Evolutionary conservation across 2,329 filamentous ascomycete species (phyloP).

Genomic region (Curvularia verruculosa): DNA sequence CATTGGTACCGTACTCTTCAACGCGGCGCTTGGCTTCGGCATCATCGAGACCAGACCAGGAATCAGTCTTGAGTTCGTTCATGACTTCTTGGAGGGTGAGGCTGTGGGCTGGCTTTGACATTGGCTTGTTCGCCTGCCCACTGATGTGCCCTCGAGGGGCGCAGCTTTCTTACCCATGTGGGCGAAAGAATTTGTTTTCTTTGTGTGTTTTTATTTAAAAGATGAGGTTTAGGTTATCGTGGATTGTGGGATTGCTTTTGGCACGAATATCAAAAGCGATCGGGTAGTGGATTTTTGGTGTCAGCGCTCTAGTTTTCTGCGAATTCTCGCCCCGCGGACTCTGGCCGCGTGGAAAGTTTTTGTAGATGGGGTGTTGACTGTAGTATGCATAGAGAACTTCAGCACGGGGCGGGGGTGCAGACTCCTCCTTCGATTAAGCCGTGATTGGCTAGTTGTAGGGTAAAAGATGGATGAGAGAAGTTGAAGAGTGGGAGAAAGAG

Average conservation of each 20-base stretch:
- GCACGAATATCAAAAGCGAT: conserved; percentile 1
- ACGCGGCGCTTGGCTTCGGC: conserved; percentile 65
- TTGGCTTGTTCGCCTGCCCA: conserved; percentile 55
- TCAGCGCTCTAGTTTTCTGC: conserved; percentile 25
- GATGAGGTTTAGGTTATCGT: neutral
- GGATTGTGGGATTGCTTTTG: neutral
- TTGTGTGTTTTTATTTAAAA: neutral
- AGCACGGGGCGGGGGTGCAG: conserved; percentile 37
- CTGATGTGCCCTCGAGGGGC: conserved; percentile 41
- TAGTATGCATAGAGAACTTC: conserved; percentile 35
- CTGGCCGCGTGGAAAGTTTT: conserved; percentile 31
- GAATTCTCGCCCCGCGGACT: conserved; percentile 26
- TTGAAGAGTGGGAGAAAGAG: neutral
- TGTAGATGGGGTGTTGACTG: conserved; percentile 22
- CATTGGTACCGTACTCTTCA: conserved; percentile 68
- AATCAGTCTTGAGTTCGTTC: conserved; percentile 64
- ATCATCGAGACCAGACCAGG: conserved; percentile 69
- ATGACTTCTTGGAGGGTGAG: conserved; percentile 60
- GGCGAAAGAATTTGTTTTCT: neutral
- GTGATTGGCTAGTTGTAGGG: conserved; percentile 29
- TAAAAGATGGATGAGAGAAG: neutral
- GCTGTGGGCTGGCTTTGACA: conserved; percentile 67
- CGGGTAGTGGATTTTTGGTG: neutral
- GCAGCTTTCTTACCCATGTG: conserved; percentile 32
- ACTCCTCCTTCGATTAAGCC: conserved; percentile 35